Conservation (phyloP, 2,329 filamentous ascomycete species). For the Volutella citrinella region DNA sequence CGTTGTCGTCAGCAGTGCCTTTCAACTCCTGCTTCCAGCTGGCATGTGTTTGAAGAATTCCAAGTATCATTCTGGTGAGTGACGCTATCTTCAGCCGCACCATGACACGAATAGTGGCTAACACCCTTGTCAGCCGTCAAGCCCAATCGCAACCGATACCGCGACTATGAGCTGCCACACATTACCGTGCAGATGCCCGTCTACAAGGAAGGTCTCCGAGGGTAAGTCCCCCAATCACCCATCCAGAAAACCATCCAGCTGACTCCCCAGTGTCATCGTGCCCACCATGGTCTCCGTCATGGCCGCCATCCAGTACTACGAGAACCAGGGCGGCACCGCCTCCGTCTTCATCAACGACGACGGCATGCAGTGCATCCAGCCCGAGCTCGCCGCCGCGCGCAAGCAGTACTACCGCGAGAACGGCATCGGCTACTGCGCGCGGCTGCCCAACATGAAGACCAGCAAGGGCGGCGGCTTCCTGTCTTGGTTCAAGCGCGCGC, state of each 20-base stretch:
- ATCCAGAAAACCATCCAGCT: conserved; percentile 1
- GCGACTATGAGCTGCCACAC: conserved; percentile 38
- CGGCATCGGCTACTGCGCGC: conserved; percentile 55
- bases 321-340: conserved; percentile 61
- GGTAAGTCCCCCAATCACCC: not conserved
- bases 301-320: conserved; percentile 57
- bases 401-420: conserved; percentile 56
- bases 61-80: conserved; percentile 22
- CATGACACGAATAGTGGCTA: not conserved
- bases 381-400: conserved; percentile 45
- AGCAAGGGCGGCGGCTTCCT: conserved; percentile 15
- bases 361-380: conserved; percentile 59
- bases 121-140: conserved; percentile 13
- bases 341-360: conserved; percentile 69
- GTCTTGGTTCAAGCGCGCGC: conserved; percentile 37
- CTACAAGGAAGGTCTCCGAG: conserved; percentile 36
- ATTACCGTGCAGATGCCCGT: conserved; percentile 46
- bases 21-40: conserved; percentile 21
- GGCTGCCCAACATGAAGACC: conserved; percentile 42
- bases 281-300: conserved; percentile 55
- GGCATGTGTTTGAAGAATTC: conserved; percentile 24
- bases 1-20: conserved; percentile 21
- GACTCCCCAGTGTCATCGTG: conserved; percentile 39
- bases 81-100: not conserved
- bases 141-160: conserved; percentile 23